Evolutionary conservation across 257 asterid genomes (phyloP).

Genomic region (Primulina tabacum): DNA sequence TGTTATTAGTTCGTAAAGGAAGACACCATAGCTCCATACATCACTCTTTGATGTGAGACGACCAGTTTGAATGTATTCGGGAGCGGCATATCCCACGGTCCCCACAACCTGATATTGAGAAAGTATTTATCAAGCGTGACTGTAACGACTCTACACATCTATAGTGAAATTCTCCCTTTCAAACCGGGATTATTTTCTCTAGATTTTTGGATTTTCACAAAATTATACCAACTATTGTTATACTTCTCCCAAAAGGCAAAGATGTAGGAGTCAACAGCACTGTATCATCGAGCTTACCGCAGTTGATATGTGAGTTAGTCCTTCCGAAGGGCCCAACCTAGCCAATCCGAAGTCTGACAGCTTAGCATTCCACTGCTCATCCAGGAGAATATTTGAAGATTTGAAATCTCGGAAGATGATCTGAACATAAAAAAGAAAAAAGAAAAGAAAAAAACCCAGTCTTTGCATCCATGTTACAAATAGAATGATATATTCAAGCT

Average conservation of each 20-base stretch:
- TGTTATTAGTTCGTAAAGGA: constrained; percentile 86
- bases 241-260: background rate
- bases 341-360: constrained; percentile 76
- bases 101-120: constrained; percentile 71
- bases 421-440: constrained; percentile 24
- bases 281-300: constrained; percentile 40
- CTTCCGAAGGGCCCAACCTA: constrained; percentile 69
- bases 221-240: too few relatives aligned
- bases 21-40: constrained; percentile 94
- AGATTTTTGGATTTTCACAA: too few relatives aligned
- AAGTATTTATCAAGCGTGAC: background rate
- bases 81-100: constrained; percentile 95
- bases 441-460: background rate
- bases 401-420: constrained; percentile 71
- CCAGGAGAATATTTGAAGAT: constrained; percentile 61
- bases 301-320: constrained; percentile 59
- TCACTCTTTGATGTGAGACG: constrained; percentile 89
- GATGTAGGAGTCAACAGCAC: constrained; percentile 13
- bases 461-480: background rate
- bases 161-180: too few relatives aligned
- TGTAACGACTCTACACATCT: background rate
- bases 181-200: too few relatives aligned
- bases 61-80: constrained; percentile 90
- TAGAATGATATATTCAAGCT: background rate
- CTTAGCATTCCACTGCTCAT: constrained; percentile 66